These are phyloP conservation scores for Canavalia gladiata DNA, from an alignment of 306 rosid genomes.

Conservation along the genomic window DNA sequence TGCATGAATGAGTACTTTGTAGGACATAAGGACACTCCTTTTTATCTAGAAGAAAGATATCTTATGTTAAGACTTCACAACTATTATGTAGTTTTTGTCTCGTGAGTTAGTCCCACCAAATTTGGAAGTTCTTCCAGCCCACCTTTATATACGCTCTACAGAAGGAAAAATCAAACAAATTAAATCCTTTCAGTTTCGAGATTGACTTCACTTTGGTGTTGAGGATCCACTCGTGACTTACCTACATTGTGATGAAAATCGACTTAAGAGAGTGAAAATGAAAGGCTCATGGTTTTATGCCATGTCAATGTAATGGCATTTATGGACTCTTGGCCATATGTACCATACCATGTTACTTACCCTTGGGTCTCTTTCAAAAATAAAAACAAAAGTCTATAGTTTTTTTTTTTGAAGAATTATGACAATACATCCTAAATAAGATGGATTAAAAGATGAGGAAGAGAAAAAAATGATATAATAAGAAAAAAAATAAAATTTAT, in stretches of 20 bases:
- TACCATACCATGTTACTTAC: background rate
- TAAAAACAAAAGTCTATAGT: conserved; percentile 24
- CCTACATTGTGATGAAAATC: conserved; percentile 35
- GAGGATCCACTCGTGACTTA: conserved; percentile 47
- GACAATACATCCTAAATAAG: too few species aligned
- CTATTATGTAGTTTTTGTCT: conserved; percentile 34
- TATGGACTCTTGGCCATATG: conserved; percentile 38
- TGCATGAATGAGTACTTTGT: conserved; percentile 44
- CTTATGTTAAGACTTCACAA: conserved; percentile 16
- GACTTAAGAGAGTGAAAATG: conserved; percentile 49
- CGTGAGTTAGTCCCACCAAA: conserved; percentile 45
- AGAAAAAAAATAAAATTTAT: too few species aligned
- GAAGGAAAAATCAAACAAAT: conserved; percentile 44
- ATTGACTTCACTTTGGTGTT: conserved; percentile 51
- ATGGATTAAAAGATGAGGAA: too few species aligned
- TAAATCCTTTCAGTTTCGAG: conserved; percentile 31
- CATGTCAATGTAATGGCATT: conserved; percentile 43
- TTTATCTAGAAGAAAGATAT: conserved; percentile 32
- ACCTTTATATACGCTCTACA: conserved; percentile 9
- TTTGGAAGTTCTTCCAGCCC: conserved; percentile 40
- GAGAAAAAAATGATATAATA: too few species aligned
- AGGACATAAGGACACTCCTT: conserved; percentile 42
- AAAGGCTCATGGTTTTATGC: conserved; percentile 48
- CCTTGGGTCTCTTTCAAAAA: conserved; percentile 45
- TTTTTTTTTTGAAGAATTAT: background rate